phyloP scores from a whole-genome alignment of 495 filamentous ascomycete genomes.

The Aspergillus coremiiformis region DNA sequence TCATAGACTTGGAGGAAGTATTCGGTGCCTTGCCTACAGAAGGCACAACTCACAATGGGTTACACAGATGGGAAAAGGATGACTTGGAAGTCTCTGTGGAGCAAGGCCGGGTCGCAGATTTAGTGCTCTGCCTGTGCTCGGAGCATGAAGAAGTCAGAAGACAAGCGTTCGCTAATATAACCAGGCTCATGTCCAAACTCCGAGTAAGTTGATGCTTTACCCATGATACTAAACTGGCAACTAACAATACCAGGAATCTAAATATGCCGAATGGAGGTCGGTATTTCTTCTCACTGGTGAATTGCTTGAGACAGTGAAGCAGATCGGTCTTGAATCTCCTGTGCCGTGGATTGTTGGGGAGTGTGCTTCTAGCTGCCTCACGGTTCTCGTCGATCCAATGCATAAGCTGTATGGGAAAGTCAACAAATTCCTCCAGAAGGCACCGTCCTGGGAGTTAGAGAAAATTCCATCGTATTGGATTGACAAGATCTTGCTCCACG shows the following conservation, averaged over 20 bases:
- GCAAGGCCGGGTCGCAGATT: slow-evolving; percentile 56
- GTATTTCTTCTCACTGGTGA: slow-evolving; percentile 70
- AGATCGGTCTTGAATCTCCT: slow-evolving; percentile 45
- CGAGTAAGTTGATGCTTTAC: slow-evolving; percentile 34
- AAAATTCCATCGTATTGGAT: slow-evolving; percentile 70
- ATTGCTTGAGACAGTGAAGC: slow-evolving; percentile 62
- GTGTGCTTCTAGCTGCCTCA: slow-evolving; percentile 62
- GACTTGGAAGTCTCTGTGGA: slow-evolving; percentile 67
- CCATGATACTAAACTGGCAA: neutral
- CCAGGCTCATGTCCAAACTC: slow-evolving; percentile 57
- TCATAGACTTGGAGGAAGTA: slow-evolving; percentile 32
- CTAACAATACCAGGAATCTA: slow-evolving; percentile 41
- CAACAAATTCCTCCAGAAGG: slow-evolving; percentile 72
- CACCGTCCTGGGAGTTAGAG: slow-evolving; percentile 64
- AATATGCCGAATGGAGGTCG: slow-evolving; percentile 68
- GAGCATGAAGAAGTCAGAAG: slow-evolving; percentile 62
- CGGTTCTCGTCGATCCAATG: slow-evolving; percentile 65
- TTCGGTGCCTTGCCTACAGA: slow-evolving; percentile 36
- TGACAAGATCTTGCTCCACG: slow-evolving; percentile 59
- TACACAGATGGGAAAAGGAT: slow-evolving; percentile 62
- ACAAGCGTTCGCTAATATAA: slow-evolving; percentile 63
- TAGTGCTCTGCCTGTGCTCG: slow-evolving; percentile 71
- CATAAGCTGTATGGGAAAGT: slow-evolving; percentile 81
- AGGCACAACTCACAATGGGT: slow-evolving; percentile 33
- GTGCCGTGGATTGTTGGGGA: slow-evolving; percentile 66